Evolutionary conservation across 2,329 filamentous ascomycete genomes (phyloP).

Genomic region (Monosporascus cannonballus): DNA sequence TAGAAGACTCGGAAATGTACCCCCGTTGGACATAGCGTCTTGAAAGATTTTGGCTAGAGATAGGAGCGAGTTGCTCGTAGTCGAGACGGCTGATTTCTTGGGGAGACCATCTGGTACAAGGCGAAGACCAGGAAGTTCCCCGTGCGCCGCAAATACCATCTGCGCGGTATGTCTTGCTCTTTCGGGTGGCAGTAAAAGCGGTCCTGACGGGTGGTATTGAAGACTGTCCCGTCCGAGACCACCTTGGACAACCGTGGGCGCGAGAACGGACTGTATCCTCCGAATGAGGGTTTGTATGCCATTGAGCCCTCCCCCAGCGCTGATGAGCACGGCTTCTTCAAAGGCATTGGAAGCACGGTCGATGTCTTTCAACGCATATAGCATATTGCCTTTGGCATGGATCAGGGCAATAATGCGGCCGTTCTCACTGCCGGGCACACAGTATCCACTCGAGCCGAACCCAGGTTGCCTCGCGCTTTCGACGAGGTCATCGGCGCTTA

Average conservation of each 20-base stretch:
- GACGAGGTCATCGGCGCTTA: constrained; percentile 2
- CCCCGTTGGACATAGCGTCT: constrained; percentile 80
- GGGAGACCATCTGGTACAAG: constrained; percentile 65
- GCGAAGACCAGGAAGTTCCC: constrained; percentile 73
- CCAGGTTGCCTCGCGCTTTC: constrained; percentile 27
- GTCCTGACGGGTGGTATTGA: constrained; percentile 40
- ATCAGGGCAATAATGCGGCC: constrained; percentile 89
- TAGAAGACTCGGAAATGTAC: constrained; percentile 45
- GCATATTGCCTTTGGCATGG: constrained; percentile 97
- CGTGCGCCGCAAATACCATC: constrained; percentile 71
- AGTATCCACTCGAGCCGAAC: constrained; percentile 77
- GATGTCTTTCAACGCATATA: constrained; percentile 84
- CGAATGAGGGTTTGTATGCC: constrained; percentile 75
- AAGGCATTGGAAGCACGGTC: constrained; percentile 78
- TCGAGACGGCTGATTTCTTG: constrained; percentile 76
- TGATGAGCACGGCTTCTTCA: constrained; percentile 89
- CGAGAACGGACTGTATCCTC: constrained; percentile 67
- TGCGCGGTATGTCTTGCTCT: constrained; percentile 76
- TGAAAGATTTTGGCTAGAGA: constrained; percentile 98
- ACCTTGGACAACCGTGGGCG: constrained; percentile 33
- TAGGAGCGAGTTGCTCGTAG: constrained; percentile 89
- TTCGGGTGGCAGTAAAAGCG: constrained; percentile 76
- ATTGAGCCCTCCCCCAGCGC: constrained; percentile 62
- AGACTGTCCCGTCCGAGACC: constrained; percentile 19
- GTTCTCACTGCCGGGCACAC: constrained; percentile 79